These are phyloP conservation scores for Neotropicomus parvogracilis DNA, from an alignment of 1,284 basidiomycete genomes.

Conservation along the genomic window DNA sequence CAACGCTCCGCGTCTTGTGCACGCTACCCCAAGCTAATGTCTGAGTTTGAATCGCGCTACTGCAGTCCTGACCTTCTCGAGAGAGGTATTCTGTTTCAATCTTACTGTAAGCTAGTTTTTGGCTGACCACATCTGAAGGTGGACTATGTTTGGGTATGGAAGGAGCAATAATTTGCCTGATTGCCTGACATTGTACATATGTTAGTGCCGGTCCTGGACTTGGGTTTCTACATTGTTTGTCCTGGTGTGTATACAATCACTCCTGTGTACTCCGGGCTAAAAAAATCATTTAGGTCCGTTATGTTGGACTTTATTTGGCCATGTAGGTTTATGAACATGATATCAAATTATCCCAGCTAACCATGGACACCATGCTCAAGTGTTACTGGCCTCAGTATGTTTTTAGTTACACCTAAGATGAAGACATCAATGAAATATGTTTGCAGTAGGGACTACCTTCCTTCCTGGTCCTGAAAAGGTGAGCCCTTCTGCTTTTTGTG, in stretches of 20 bases:
- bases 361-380: background rate
- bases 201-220: slow-evolving; percentile 13
- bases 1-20: slow-evolving; percentile 18
- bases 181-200: too few species aligned
- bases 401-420: too few species aligned
- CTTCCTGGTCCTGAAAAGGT: background rate
- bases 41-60: background rate
- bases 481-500: background rate
- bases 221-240: slow-evolving; percentile 10
- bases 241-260: slow-evolving; percentile 11
- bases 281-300: slow-evolving; percentile 10
- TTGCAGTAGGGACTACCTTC: background rate
- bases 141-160: slow-evolving; percentile 20
- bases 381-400: slow-evolving; percentile 5
- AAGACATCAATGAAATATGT: background rate
- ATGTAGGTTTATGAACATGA: slow-evolving; percentile 7
- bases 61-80: slow-evolving; percentile 1
- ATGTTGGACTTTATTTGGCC: slow-evolving; percentile 10
- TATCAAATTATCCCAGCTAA: background rate
- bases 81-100: background rate
- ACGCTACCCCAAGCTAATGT: background rate
- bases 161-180: background rate
- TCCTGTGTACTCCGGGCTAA: too few species aligned
- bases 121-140: background rate
- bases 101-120: too few species aligned